These are phyloP conservation scores for Aspergillus ochraceoroseus DNA, from an alignment of 2,329 filamentous ascomycete genomes.

Conservation along the genomic window DNA sequence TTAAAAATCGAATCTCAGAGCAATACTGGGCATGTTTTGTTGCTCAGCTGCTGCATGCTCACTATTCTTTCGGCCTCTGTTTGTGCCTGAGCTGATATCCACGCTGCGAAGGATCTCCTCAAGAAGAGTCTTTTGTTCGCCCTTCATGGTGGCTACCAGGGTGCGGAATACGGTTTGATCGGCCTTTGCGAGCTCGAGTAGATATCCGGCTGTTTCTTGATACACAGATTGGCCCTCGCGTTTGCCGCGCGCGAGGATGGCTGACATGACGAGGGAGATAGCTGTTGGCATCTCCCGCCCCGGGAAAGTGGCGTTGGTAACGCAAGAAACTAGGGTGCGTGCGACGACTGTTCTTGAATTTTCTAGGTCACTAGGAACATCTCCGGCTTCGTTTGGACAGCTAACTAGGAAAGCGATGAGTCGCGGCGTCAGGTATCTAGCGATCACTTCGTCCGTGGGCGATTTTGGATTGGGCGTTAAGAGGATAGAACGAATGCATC, in stretches of 20 bases:
- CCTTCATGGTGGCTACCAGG: conserved; percentile 66
- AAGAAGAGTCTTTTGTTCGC: conserved; percentile 68
- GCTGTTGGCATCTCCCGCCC: conserved; percentile 43
- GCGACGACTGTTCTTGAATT: conserved; percentile 65
- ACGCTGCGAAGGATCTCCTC: conserved; percentile 69
- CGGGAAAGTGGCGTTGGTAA: conserved; percentile 44
- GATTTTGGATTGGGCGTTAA: conserved; percentile 58
- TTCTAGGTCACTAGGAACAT: conserved; percentile 63
- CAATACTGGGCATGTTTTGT: conserved; percentile 68
- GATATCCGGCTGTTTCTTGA: conserved; percentile 65
- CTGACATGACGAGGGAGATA: conserved; percentile 71
- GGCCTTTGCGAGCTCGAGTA: conserved; percentile 74
- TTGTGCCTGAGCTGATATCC: conserved; percentile 44
- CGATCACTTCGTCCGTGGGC: conserved; percentile 65
- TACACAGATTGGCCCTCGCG: conserved; percentile 58
- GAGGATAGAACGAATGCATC: conserved; percentile 80
- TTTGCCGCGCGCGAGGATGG: conserved; percentile 67
- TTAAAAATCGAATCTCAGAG: conserved; percentile 89
- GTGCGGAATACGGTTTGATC: conserved; percentile 69
- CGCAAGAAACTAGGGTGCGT: conserved; percentile 70
- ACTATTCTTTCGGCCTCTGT: conserved; percentile 40
- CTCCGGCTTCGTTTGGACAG: conserved; percentile 52
- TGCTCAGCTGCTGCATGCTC: conserved; percentile 50
- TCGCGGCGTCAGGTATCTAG: conserved; percentile 67
- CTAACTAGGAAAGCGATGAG: conserved; percentile 67